These are phyloP conservation scores for Prunus yedoensis DNA, from an alignment of 331 rosid genomes.

Conservation along the genomic window DNA sequence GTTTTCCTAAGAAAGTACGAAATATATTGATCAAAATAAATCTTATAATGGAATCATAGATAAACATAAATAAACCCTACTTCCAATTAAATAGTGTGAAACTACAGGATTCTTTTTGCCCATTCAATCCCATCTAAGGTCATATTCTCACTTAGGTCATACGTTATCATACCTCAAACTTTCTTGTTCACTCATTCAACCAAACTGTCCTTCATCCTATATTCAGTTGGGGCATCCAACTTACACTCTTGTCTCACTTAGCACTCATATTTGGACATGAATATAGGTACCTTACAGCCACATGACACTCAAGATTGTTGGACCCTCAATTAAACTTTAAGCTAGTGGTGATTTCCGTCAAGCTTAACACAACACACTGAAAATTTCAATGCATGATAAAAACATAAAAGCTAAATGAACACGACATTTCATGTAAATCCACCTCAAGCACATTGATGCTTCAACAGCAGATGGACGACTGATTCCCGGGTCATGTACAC, in stretches of 20 bases:
- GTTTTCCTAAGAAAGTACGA: neutral
- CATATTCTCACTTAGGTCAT: neutral
- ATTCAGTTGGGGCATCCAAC: neutral
- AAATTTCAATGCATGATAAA: neutral
- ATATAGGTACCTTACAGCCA: neutral
- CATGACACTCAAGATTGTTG: neutral
- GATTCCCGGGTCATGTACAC: constrained; percentile 37
- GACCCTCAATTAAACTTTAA: neutral
- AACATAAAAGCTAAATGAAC: constrained; percentile 1
- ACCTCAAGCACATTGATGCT: constrained; percentile 52
- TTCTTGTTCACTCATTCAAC: neutral
- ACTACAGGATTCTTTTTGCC: neutral
- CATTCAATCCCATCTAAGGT: neutral
- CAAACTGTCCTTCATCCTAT: neutral
- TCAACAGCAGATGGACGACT: constrained; percentile 31
- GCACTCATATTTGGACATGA: no score
- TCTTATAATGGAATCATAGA: neutral
- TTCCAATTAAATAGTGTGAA: neutral
- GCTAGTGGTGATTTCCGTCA: neutral
- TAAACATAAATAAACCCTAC: neutral
- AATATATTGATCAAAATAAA: neutral
- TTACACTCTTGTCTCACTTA: neutral
- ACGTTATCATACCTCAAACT: neutral
- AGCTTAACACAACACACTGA: neutral
- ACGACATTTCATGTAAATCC: constrained; percentile 21